Evolutionary conservation across 2,329 filamentous ascomycete species (phyloP), one percentile per base, ranked within the genome.

Genomic region (Aspergillus amoenus): DNA sequence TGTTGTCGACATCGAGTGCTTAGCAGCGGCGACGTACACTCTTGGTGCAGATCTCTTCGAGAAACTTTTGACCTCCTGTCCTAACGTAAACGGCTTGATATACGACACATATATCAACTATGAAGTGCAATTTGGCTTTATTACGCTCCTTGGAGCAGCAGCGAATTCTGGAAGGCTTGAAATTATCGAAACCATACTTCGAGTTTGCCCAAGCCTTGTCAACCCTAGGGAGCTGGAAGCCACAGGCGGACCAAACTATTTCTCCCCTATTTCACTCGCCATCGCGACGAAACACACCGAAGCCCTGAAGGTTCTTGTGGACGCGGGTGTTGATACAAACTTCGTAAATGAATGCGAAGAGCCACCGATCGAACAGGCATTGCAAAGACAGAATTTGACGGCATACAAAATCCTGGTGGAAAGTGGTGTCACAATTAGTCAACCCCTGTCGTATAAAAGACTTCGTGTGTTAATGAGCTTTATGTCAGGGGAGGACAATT

Each of bases 61-160:
- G 3, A 4, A 0, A 0, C 27, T 30, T 4, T 30, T 9, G 2
- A 30, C 2, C 1, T 30, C 27, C 4, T 30, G 27, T 0, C 1
- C 27, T 11, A 3, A 11, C 0, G 27, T 30, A 30, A 30, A 9
- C 27, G 9, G 27, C 9, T 30, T 30, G 27, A 1, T 30, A 2
- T 30, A 9, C 27, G 9, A 11, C 8, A 9, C 27, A 27, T 3
- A 0, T 2, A 12, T 37, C 12, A 15, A 13, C 1, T 15, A 8
- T 27, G 0, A 0, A 27, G 0, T 1, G 13, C 17, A 8, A 7
- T n/a, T 12, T 6, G 32, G 47, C 8, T 13, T 13, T 9, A 21
- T 13, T 11, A 51, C 48, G 0, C 13, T 51, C 5, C 22, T 51
- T 8, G 48, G 48, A 3, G 48, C 21, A 21, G 48, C 48, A 13